Evolutionary conservation across 331 rosid genomes (phyloP), one percentile per base, ranked within the genome.

Genomic region (Telfairia occidentalis): DNA sequence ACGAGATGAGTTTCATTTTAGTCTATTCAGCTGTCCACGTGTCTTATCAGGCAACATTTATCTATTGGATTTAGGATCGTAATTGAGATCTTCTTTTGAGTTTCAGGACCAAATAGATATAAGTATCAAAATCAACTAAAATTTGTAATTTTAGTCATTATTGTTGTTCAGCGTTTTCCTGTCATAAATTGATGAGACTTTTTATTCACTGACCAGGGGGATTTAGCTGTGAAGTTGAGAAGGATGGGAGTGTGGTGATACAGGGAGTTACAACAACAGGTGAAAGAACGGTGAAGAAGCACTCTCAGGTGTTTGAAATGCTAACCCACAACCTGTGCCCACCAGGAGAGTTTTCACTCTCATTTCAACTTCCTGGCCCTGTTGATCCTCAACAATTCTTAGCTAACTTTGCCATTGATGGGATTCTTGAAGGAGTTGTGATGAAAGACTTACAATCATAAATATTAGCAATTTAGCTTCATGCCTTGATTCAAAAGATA

Each of bases 221-320:
- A 23, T 86, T 86, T 74, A 76, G 53, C 16, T 86, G 90, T 74
- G 76, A 81, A 19, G 38, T 86, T 66, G 83, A 80, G 37, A 76
- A 82, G 8, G 86, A 84, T 78, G 90, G 90, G 7, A 79, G 74
- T 74, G 78, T 86, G 57, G 63, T 61, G n/a, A 63, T 86, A 10
- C 79, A 84, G 43, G 90, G 90, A 32, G 75, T 78, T 43, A 84
- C 88, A 45, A 82, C 88, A 3, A 86, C 86, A 23, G 90, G 90
- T 7, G 90, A 84, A 77, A 81, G 78, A 55, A 80, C 70, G 11
- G 90, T 86, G 9, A 84, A 87, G 81, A 86, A 81, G 76, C 76
- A 86, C 76, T 84, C 86, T 19, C 87, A 84, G 71, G 77, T 86
- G 67, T 86, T 86, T 73, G 79, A 82, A 71, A 84, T 86, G 90